Percentiles rank a stretch among this genome's conserved stretches.
Conservation (phyloP, 495 filamentous ascomycete genomes). For the Lasiosphaeris hirsuta region DNA sequence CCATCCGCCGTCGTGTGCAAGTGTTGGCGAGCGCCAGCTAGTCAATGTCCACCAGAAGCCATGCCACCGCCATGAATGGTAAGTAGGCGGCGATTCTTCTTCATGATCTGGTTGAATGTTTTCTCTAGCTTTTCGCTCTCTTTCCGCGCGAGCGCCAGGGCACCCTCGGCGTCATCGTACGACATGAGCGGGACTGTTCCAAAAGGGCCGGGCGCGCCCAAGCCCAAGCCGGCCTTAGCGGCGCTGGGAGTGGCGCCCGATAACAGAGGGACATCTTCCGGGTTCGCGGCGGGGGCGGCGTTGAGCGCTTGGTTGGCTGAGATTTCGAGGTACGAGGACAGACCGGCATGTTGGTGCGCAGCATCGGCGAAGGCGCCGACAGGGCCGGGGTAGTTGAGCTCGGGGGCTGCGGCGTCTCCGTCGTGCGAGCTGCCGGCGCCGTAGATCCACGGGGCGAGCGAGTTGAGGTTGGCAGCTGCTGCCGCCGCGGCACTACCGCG, state of each 20-base stretch:
- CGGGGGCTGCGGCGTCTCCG: slow-evolving; percentile 26
- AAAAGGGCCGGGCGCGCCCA: slow-evolving; percentile 28
- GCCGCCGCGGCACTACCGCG: slow-evolving; percentile 13
- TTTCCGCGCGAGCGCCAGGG: slow-evolving; percentile 54
- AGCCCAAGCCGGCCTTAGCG: background rate
- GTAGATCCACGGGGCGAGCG: slow-evolving; percentile 46
- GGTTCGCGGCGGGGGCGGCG: background rate
- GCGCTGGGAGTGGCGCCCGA: background rate
- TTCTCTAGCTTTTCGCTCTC: slow-evolving; percentile 70
- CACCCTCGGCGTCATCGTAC: slow-evolving; percentile 60
- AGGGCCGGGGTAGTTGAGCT: slow-evolving; percentile 32
- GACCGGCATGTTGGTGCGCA: background rate
- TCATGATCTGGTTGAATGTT: slow-evolving; percentile 56
- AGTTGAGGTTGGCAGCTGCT: slow-evolving; percentile 29
- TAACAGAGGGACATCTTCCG: background rate
- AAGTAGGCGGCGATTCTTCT: slow-evolving; percentile 56
- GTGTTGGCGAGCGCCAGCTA: slow-evolving; percentile 13
- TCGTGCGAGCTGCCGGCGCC: slow-evolving; percentile 17
- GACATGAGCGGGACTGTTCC: slow-evolving; percentile 49
- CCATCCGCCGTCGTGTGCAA: background rate
- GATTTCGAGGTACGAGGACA: slow-evolving; percentile 11
- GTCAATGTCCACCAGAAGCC: slow-evolving; percentile 29
- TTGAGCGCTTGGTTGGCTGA: background rate
- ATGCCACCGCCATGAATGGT: slow-evolving; percentile 8
- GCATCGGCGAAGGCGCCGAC: slow-evolving; percentile 20